These are phyloP conservation scores for Russula brevipes DNA, from an alignment of 768 basidiomycete genomes.

Conservation along the genomic window DNA sequence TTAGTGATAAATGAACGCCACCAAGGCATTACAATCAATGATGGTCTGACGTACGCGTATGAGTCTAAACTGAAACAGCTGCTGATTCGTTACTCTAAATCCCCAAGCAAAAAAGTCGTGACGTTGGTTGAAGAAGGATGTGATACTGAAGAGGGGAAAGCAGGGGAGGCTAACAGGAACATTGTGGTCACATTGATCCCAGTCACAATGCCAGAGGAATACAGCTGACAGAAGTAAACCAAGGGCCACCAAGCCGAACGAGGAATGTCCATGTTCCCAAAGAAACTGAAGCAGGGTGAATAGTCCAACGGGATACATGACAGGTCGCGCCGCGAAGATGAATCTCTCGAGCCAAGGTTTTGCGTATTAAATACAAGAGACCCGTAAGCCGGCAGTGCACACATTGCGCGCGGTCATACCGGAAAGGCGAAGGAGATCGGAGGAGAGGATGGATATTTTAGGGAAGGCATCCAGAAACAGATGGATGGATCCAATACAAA, in stretches of 20 bases:
- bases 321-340: conserved; percentile 15
- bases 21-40: conserved; percentile 6
- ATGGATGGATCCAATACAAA: conserved; percentile 14
- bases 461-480: conserved; percentile 9
- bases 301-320: conserved; percentile 42
- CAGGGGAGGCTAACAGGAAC: conserved; percentile 52
- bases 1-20: conserved; percentile 4
- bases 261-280: conserved; percentile 9
- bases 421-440: background rate
- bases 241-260: conserved; percentile 29
- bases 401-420: background rate
- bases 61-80: conserved; percentile 64
- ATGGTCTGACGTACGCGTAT: conserved; percentile 46
- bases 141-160: conserved; percentile 50
- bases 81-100: conserved; percentile 61
- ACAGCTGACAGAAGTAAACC: conserved; percentile 13
- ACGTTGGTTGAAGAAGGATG: conserved; percentile 62
- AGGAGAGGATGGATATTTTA: background rate
- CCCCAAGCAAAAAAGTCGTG: conserved; percentile 72
- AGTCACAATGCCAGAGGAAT: conserved; percentile 4
- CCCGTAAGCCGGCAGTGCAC: background rate
- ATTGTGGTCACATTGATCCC: conserved; percentile 32
- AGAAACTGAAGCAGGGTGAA: conserved; percentile 33
- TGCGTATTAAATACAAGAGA: conserved; percentile 11
- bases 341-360: background rate